Evolutionary conservation across 2,329 filamentous ascomycete genomes (phyloP).

Genomic region (Thermomyces lanuginosus): DNA sequence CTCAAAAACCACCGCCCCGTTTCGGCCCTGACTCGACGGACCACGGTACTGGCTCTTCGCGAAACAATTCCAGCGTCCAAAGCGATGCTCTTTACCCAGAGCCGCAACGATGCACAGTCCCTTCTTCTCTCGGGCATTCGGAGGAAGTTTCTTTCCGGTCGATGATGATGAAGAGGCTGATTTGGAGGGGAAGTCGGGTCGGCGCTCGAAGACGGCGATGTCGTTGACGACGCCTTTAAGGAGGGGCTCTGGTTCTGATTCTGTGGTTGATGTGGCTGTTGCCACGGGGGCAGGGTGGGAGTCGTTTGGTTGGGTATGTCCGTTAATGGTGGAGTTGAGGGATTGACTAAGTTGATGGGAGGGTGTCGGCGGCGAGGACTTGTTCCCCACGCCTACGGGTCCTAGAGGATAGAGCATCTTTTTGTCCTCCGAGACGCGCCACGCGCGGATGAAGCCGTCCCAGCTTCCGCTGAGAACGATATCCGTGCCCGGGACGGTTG

Average conservation of each 20-base stretch:
- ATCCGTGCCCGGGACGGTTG: conserved; percentile 77
- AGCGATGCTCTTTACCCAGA: conserved; percentile 67
- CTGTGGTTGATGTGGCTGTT: too few species aligned
- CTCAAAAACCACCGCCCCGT: conserved; percentile 79
- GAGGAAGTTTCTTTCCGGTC: conserved; percentile 8
- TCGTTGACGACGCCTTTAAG: conserved; percentile 74
- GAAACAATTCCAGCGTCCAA: conserved; percentile 60
- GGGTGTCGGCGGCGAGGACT: conserved; percentile 10
- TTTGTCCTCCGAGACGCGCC: conserved; percentile 74
- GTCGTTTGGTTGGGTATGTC: not conserved
- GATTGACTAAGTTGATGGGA: conserved; percentile 1
- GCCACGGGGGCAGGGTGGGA: too few species aligned
- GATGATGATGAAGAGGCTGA: not conserved
- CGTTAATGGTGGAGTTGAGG: not conserved
- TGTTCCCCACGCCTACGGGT: conserved; percentile 38
- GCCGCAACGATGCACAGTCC: conserved; percentile 75
- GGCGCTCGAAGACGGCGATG: conserved; percentile 71
- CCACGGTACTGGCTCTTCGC: conserved; percentile 22
- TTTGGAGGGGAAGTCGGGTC: conserved; percentile 21
- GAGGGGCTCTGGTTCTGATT: conserved; percentile 14
- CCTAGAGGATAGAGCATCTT: conserved; percentile 58
- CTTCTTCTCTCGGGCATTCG: conserved; percentile 9
- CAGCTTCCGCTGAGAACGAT: conserved; percentile 83
- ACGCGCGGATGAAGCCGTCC: conserved; percentile 76
- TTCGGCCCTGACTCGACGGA: conserved; percentile 40